phyloP scores from a whole-genome alignment of 2,329 filamentous ascomycete genomes.

The Helotiales sp. region DNA sequence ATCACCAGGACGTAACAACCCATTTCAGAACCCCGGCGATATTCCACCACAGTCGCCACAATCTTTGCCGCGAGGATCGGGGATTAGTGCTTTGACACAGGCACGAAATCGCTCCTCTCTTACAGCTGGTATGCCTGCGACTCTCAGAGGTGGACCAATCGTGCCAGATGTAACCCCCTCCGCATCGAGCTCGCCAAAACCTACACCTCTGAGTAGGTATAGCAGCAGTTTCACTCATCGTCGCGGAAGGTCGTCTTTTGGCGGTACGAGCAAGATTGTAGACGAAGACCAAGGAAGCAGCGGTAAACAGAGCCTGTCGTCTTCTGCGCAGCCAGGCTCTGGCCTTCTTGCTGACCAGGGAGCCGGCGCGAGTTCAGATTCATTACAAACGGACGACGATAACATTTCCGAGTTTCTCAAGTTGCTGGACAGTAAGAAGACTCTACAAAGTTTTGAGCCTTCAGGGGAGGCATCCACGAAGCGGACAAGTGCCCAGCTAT shows the following conservation, averaged over 20 bases:
- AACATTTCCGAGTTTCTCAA: constrained; percentile 94
- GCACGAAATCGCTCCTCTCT: constrained; percentile 73
- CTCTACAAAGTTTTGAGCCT: constrained; percentile 77
- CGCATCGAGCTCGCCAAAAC: constrained; percentile 77
- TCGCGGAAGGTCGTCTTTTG: constrained; percentile 76
- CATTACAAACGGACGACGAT: constrained; percentile 78
- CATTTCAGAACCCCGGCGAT: constrained; percentile 35
- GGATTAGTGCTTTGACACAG: constrained; percentile 57
- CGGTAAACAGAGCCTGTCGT: constrained; percentile 76
- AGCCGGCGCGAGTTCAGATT: constrained; percentile 69
- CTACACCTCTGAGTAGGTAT: constrained; percentile 78
- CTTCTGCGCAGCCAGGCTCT: constrained; percentile 74
- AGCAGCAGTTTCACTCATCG: constrained; percentile 95
- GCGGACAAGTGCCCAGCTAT: constrained; percentile 78
- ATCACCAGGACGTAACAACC: constrained; percentile 65
- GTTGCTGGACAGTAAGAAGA: constrained; percentile 84
- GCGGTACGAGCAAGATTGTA: constrained; percentile 66
- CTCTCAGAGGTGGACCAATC: constrained; percentile 68
- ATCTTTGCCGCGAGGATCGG: constrained; percentile 55
- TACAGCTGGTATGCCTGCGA: constrained; percentile 76
- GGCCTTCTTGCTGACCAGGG: constrained; percentile 76
- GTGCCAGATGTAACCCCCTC: constrained; percentile 69
- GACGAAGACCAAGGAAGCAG: constrained; percentile 82
- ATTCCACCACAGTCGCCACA: constrained; percentile 58
- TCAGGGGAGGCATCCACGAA: constrained; percentile 73